Base-by-base conservation (phyloP, 2,329 filamentous ascomycete genomes). In the Amesomyces nigricolor region DNA sequence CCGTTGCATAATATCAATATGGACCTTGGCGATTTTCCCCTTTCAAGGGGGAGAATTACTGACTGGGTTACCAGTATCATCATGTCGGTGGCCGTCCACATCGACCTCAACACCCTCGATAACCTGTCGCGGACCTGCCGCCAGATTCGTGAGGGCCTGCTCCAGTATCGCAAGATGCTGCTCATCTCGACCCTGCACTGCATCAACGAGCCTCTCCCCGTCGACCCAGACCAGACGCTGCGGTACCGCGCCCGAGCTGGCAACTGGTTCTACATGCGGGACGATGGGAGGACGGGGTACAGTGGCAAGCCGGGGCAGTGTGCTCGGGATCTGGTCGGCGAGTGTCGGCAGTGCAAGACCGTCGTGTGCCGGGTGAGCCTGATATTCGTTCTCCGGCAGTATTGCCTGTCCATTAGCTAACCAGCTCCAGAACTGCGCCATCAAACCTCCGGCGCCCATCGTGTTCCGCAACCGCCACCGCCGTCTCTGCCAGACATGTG, bases 31-130 rank as follows among this genome's bases (percentile, higher is more conserved):
- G 52, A 58, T 14, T 42, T 11, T 17, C n/a, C 35, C 48, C 51
- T 45, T 52, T 43, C 48, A 53, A 48, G 26, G 45, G 39, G 19
- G 48, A 54, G 46, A 54, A 55, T 56, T 61, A 61, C 60, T 60
- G 56, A 63, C 61, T 50, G 53, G 30, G 29, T 54, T 17, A 47
- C 48, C 74, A 96, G 91, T 65, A 83, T 96, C 67, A 83, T 88
- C 63, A 82, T 84, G 61, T 81, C 86, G 64, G 81, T 96, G 62
- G 87, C 88, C 47, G 80, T 83, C 32, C 80, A 82, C 63, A 83
- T 96, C 68, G 92, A 97, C 69, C 81, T 96, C 49, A 96, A 92
- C 70, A 87, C 89, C 13, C 81, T 96, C 64, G 86, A 95, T 70
- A 85, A 86, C 61, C 82, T 97, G 17, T 88, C 91, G 50, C 82